Base-by-base conservation (phyloP, 1,284 basidiomycete species). In the Irpex lacteus region DNA sequence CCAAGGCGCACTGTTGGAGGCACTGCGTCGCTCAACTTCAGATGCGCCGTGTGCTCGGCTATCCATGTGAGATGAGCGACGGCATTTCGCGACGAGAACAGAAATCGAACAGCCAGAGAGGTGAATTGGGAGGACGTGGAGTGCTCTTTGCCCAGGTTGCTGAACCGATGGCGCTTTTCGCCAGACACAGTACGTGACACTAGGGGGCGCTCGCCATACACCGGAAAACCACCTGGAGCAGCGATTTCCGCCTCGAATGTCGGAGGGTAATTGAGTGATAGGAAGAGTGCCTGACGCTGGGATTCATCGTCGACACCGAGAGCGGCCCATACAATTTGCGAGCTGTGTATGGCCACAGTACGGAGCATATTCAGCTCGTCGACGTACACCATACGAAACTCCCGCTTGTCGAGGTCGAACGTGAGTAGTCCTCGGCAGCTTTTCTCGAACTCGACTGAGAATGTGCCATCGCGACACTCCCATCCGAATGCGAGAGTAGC, bases 401-500 rank as follows among this genome's bases (percentile, higher is more conserved):
- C 80, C 57, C 84, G 74, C 26, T 77, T 76, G 37, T 85, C 80
- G 7, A 76, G 70, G 61, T 81, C 73, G 68, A 84, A 83, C 15
- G 61, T 66, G 34, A 83, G 67, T 32, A 52, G 59, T 34, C 75
- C 59, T 7, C 18, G 7, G 53, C 64, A 67, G 18, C 65, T 58
- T 47, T 76, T 72, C 71, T 86, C 84, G 77, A 81, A 84, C 73
- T 89, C 86, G 55, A 83, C 72, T 4, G 86, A 88, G 66, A 84
- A 83, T 0, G 80, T 77, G 9, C 74, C 71, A 68, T 86, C 84
- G 36, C 82, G 78, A 66, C 83, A 86, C 64, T 80, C 75, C 82
- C 84, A 85, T 9, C 86, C 85, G 67, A 87, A 77, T 62, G 79
- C 77, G 32, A 89, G 68, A 2, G 74, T 70, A 4, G 63, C 65